Conservation (phyloP, 163 green algal species). For the Smithsoniella earleae region DNA sequence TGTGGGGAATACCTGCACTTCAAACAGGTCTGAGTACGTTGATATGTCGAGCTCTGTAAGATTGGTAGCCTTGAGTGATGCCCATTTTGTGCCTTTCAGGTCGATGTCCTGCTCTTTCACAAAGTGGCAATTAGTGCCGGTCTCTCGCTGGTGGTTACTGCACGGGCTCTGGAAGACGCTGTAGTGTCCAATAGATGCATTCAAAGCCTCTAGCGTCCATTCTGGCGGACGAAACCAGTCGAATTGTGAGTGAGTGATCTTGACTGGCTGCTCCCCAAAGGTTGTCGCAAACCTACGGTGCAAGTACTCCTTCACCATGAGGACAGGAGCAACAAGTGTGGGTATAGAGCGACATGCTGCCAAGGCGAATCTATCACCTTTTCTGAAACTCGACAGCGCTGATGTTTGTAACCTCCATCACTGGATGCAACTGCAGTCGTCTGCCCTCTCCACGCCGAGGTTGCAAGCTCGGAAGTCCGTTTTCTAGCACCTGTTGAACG, state of each 20-base stretch:
- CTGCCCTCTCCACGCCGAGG: neutral
- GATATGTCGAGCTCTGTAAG: neutral
- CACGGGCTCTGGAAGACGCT: neutral
- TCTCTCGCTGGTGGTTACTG: neutral
- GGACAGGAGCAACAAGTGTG: neutral
- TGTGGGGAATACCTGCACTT: neutral
- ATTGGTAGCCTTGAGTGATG: neutral
- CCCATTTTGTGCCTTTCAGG: neutral
- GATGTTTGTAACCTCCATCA: neutral
- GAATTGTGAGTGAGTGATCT: neutral
- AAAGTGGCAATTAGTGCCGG: constrained; percentile 10
- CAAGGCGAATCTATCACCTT: neutral
- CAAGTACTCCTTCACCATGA: neutral
- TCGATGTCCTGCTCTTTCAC: constrained; percentile 1
- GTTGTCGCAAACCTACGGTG: neutral
- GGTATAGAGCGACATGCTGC: neutral
- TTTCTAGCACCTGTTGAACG: neutral
- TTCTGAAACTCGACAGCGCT: neutral
- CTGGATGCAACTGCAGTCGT: neutral
- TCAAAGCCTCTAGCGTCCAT: neutral
- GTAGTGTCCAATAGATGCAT: neutral
- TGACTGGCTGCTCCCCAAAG: neutral
- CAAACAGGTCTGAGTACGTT: neutral
- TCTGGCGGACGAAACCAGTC: neutral
- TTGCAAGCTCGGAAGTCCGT: neutral